Conservation (phyloP, 139 green algal genomes). For the Edaphochlamys debaryana region DNA sequence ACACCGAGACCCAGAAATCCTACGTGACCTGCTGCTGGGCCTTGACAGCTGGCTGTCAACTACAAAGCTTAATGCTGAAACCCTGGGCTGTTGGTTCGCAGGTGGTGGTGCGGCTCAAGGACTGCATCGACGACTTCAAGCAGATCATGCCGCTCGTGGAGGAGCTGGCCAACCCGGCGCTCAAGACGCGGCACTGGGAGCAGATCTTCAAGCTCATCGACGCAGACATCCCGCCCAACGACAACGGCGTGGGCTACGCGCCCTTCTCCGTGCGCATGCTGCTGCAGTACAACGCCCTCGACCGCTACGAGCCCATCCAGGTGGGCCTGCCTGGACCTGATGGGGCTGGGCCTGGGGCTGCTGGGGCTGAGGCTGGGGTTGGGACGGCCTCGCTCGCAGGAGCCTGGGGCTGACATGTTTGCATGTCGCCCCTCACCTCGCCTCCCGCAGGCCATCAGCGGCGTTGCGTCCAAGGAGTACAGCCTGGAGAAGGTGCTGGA, state of each 20-base stretch:
- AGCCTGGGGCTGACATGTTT: too few species aligned
- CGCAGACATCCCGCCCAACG: constrained; percentile 60
- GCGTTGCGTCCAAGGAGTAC: constrained; percentile 57
- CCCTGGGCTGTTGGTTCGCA: too few species aligned
- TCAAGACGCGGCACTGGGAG: constrained; percentile 72
- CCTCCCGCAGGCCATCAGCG: constrained; percentile 55
- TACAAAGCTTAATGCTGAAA: too few species aligned
- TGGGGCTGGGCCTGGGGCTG: too few species aligned
- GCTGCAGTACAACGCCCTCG: constrained; percentile 68
- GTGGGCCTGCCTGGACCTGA: not conserved
- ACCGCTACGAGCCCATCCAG: constrained; percentile 67
- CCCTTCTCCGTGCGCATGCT: constrained; percentile 73
- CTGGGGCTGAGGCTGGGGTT: too few species aligned
- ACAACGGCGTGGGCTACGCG: constrained; percentile 54
- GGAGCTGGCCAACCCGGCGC: constrained; percentile 78
- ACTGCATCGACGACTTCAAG: constrained; percentile 83
- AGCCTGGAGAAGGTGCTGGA: constrained; percentile 81
- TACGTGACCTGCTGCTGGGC: too few species aligned
- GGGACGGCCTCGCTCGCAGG: too few species aligned
- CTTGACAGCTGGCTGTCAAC: too few species aligned
- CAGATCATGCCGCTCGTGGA: constrained; percentile 69
- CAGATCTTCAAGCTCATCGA: constrained; percentile 66
- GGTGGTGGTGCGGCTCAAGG: constrained; percentile 74
- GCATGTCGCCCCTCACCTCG: too few species aligned
- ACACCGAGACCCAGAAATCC: too few species aligned